Conservation (phyloP, 2,329 filamentous ascomycete genomes). For the Fusarium veterinarium region DNA sequence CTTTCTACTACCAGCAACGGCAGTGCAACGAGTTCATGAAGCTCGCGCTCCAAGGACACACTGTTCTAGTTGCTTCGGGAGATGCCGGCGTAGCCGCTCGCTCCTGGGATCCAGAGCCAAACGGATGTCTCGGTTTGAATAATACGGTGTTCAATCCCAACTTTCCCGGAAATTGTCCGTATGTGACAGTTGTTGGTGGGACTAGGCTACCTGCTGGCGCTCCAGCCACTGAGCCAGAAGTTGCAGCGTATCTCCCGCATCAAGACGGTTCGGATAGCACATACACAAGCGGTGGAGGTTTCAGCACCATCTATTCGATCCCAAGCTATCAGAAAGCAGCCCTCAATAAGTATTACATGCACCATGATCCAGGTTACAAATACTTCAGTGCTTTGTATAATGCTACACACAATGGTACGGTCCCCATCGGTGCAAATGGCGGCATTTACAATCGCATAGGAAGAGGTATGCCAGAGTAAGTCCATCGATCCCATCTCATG, state of each 20-base stretch:
- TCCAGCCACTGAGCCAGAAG: neutral
- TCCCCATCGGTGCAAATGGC: neutral
- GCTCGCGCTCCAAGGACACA: neutral
- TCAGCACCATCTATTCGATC: neutral
- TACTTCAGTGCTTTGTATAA: neutral
- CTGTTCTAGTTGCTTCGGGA: neutral
- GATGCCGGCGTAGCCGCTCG: neutral
- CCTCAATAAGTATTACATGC: neutral
- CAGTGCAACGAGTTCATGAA: neutral
- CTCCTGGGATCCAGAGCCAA: neutral
- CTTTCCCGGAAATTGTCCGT: neutral
- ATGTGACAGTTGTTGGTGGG: neutral
- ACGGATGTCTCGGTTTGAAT: neutral
- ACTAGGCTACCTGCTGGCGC: neutral
- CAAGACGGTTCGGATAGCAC: neutral
- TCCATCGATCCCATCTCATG: rapidly evolving
- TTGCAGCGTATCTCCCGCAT: neutral
- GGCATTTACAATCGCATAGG: neutral
- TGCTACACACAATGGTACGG: neutral
- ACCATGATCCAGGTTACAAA: neutral
- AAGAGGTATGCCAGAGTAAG: neutral
- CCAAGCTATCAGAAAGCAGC: neutral
- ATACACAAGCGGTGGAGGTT: neutral
- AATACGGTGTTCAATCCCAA: neutral
- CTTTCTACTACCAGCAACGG: neutral